These are phyloP conservation scores for Elsinoe australis DNA, from an alignment of 2,329 filamentous ascomycete species.

Conservation along the genomic window DNA sequence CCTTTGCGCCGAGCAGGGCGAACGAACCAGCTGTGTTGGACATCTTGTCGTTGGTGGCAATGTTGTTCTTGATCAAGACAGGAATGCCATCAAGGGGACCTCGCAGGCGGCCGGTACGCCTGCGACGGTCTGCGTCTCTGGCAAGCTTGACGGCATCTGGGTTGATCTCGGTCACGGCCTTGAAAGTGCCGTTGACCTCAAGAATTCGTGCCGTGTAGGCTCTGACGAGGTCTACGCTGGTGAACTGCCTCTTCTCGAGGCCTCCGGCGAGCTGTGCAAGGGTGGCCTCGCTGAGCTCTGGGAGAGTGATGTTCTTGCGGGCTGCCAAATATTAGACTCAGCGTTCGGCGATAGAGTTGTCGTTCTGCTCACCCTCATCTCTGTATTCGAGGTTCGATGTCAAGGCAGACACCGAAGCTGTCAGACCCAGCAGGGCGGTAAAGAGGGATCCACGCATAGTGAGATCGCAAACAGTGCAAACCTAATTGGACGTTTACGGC, in stretches of 20 bases:
- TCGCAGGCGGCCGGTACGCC: conserved; percentile 39
- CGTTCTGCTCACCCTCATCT: neutral
- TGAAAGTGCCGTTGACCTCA: conserved; percentile 47
- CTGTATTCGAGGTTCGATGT: neutral
- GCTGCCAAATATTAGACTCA: neutral
- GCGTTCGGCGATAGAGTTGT: no score
- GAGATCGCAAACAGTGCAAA: neutral
- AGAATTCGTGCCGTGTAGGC: conserved; percentile 46
- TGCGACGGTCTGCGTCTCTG: conserved; percentile 29
- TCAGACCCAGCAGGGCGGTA: conserved; percentile 13
- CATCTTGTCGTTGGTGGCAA: conserved; percentile 56
- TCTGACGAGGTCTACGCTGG: conserved; percentile 51
- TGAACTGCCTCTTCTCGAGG: conserved; percentile 45
- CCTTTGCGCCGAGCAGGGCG: conserved; percentile 52
- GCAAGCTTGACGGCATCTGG: conserved; percentile 40
- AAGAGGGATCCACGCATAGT: conserved; percentile 15
- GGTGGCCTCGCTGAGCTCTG: conserved; percentile 38
- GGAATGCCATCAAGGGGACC: conserved; percentile 31
- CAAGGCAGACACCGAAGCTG: conserved; percentile 13
- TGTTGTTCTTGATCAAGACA: conserved; percentile 44
- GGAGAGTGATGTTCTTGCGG: neutral
- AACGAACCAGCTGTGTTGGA: conserved; percentile 59
- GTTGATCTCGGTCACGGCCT: conserved; percentile 49
- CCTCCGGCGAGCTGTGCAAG: conserved; percentile 45
- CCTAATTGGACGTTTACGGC: neutral